phyloP scores from a whole-genome alignment of 2,329 filamentous ascomycete species.

The Microdochium bolleyi region DNA sequence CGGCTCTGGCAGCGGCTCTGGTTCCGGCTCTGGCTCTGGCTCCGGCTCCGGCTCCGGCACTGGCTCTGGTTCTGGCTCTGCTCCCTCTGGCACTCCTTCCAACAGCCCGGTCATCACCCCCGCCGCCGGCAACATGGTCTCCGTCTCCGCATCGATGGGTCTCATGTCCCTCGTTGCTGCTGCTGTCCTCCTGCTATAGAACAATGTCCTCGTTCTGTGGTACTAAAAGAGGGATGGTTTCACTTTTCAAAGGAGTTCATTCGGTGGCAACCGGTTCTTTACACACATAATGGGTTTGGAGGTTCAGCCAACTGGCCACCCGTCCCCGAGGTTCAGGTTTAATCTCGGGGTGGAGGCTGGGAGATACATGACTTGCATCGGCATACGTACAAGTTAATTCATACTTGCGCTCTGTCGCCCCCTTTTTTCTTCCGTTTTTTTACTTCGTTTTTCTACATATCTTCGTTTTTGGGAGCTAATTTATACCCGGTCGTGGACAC shows the following conservation, averaged over 20 bases:
- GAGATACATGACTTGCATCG: background rate
- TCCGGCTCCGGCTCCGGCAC: conserved; percentile 1
- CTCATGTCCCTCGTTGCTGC: conserved; percentile 34
- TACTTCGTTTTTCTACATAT: background rate
- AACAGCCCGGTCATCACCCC: conserved; percentile 5
- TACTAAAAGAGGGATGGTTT: background rate
- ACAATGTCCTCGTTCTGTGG: background rate
- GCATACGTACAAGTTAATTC: background rate
- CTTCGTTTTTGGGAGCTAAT: conserved; percentile 4
- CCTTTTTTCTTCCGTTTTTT: background rate
- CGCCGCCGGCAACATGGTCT: conserved; percentile 15
- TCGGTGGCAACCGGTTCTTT: background rate
- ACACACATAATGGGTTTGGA: background rate
- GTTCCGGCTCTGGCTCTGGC: conserved; percentile 3
- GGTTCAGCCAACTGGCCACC: background rate
- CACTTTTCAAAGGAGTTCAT: background rate
- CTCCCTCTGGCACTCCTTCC: conserved; percentile 1
- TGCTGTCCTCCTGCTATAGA: conserved; percentile 31
- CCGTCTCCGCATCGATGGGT: conserved; percentile 30
- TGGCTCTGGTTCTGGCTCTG: background rate
- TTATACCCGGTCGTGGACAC: conserved; percentile 3
- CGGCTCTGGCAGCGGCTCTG: background rate
- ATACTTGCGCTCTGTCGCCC: background rate
- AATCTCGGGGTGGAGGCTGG: background rate
- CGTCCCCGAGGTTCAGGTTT: background rate